Base-by-base conservation (phyloP, 352 stramenopile species). In the Phytophthora tentaculata region DNA sequence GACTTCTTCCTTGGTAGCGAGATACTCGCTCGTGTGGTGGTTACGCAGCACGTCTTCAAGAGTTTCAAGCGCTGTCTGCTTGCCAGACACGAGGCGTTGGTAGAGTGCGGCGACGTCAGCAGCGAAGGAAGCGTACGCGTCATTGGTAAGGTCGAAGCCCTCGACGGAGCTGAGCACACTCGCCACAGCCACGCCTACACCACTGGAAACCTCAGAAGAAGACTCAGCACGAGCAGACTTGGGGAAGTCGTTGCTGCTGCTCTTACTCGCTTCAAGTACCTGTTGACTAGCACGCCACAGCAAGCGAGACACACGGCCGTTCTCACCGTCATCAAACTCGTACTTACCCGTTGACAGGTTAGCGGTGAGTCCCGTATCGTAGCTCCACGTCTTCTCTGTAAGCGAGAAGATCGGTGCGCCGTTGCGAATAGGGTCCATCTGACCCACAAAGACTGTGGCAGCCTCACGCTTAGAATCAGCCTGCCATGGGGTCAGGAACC, bases 271-370 rank as follows among this genome's bases (percentile, higher is more conserved):
- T 12, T 20, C 48, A 13, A 80, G 32, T 19, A 74, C 71, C 19
- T 82, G 43, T 24, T 71, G 51, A 32, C 64, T 79, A 5, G 54
- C 56, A 20, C 55, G 58, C 52, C 61, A 74, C 7, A 87, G 69
- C 12, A 77, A 10, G 14, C 35, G 56, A 16, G 78, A 61, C 2
- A 73, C 64, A 1, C 43, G 19, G 14, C 83, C 79, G 0, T 59
- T 50, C 5, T 78, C 73, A 14, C 76, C 83, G 52, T 91, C 83
- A 19, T 67, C 48, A 51, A 91, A 91, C 39, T 88, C 78, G 60
- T 91, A 91, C 50, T 74, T 80, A n/a, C 81, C 83, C n/a, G 75
- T 79, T 5, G 63, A 70, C 9, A 86, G n/a, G 51, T 91, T 81
- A 24, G 64, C 77, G 4, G 48, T 80, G 32, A 89, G 48, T 8